Conservation (phyloP, 352 stramenopile genomes). For the Globisporangium radiosum region DNA sequence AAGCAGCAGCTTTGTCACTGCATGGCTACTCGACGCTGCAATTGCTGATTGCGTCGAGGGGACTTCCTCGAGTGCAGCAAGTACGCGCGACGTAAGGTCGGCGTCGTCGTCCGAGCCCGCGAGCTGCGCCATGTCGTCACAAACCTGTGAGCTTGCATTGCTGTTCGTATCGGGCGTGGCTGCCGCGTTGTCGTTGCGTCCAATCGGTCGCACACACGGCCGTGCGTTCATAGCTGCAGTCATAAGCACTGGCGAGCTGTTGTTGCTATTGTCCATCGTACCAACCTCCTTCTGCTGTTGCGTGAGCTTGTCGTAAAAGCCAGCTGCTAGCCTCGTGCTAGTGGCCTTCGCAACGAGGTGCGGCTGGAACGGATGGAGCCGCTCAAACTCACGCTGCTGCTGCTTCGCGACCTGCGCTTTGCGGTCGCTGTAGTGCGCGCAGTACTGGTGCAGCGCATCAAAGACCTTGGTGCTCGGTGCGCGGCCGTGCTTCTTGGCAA, state of each 20-base stretch:
- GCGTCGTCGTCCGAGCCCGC: conserved; percentile 37
- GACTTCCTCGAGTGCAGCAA: conserved; percentile 45
- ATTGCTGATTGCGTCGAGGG: conserved; percentile 1
- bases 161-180: conserved; percentile 22
- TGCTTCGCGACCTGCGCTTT: conserved; percentile 47
- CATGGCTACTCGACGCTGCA: not conserved
- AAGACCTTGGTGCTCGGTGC: conserved; percentile 58
- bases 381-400: conserved; percentile 48
- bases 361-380: conserved; percentile 58
- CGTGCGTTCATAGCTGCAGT: conserved; percentile 47
- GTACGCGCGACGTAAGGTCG: conserved; percentile 44
- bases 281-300: conserved; percentile 3
- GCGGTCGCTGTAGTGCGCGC: conserved; percentile 58
- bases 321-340: conserved; percentile 23
- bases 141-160: conserved; percentile 23
- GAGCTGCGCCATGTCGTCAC: conserved; percentile 6
- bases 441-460: conserved; percentile 62
- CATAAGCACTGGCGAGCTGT: conserved; percentile 18
- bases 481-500: conserved; percentile 58
- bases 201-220: conserved; percentile 55
- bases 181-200: conserved; percentile 13
- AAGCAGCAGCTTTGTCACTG: not conserved
- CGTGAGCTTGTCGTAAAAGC: conserved; percentile 56
- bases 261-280: not conserved
- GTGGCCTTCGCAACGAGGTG: conserved; percentile 36